Evolutionary conservation across 2,329 filamentous ascomycete species (phyloP), one percentile per base, ranked within the genome.

Genomic region (Cytospora leucostoma): DNA sequence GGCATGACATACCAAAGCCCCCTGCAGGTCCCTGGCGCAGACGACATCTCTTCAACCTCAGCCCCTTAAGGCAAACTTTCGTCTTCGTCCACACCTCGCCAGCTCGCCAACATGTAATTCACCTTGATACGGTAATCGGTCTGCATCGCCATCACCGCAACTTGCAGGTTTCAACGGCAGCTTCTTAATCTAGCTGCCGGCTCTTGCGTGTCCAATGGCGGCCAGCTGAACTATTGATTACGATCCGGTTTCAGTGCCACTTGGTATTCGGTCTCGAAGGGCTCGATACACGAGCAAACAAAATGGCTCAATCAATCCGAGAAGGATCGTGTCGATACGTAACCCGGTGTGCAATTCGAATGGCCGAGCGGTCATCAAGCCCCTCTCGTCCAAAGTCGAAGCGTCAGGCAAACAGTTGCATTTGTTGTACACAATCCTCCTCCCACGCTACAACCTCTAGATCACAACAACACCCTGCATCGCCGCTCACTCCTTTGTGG

Each of bases 261-360:
- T 54, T 54, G 40, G 35, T 51, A 50, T 55, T 35, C 34, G 33
- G 19, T 55, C 57, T 52, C n/a, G 27, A 56, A 3, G 50, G 37
- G 40, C 44, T 54, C 56, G 51, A 27, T 27, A 51, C 55, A 49
- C 35, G 15, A 60, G 57, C 60, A 63, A 65, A 65, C 60, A 65
- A 59, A 57, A 53, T 53, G 56, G 52, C 52, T 38, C 52, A 53
- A 37, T 27, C 27, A n/a, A 27, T 54, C 38, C 56, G 40, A 57
- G 12, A 35, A 37, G 17, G 47, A 56, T 32, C 35, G 19, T 52
- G 33, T 50, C 56, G 35, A 52, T 53, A 44, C 17, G 52, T 21
- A n/a, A 52, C 51, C 50, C 60, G 56, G 63, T 63, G 49, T 52
- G 60, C 47, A 27, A n/a, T 17, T 11, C 55, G 54, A 40, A 35